Base-by-base conservation (phyloP, 495 filamentous ascomycete species). In the Polyplosphaeria fusca region DNA sequence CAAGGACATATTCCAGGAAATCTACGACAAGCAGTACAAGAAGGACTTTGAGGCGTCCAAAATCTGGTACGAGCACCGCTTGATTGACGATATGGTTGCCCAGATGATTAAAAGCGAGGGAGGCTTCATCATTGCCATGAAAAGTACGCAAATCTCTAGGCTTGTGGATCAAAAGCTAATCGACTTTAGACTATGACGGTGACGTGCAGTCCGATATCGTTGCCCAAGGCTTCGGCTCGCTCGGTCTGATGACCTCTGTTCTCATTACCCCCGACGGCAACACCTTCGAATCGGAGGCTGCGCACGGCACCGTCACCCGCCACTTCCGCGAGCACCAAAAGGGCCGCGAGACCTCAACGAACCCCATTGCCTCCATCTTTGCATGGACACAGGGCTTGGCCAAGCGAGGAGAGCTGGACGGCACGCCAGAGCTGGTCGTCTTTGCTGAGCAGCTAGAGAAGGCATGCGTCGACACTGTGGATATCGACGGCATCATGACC, bases 11-110 rank as follows among this genome's bases (percentile, higher is more conserved):
- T 98, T 98, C 84, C 87, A 98, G 82, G 87, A 94, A 67, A 82
- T 97, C 60, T 98, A 89, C 74, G 88, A 97, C 63, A 81, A 77
- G 30, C 77, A 85, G 66, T 98, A 97, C 79, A 83, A 86, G 78
- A 80, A 81, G 68, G 81, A 86, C 44, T 97, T 97, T 70, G 89
- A 95, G 67, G 86, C 86, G 64, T 87, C 89, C 78, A 78, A 79
- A 42, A 95, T 96, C 75, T 97, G 93, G 93, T 98, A 98, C 70
- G 93, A 98, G 85, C 93, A 98, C 76, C 86, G 93, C 63, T 78
- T 98, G 55, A 97, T 98, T 68, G 93, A 98, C 76, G 93, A 98
- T 76, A 98, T 98, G 93, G 93, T 98, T 52, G 93, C 93, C 44
- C 92, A 98, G 82, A 98, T 98, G 93, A 88, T 98, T 79, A 98